These are phyloP conservation scores for Aspergillus ochraceoroseus DNA, from an alignment of 2,329 filamentous ascomycete species.

Conservation along the genomic window DNA sequence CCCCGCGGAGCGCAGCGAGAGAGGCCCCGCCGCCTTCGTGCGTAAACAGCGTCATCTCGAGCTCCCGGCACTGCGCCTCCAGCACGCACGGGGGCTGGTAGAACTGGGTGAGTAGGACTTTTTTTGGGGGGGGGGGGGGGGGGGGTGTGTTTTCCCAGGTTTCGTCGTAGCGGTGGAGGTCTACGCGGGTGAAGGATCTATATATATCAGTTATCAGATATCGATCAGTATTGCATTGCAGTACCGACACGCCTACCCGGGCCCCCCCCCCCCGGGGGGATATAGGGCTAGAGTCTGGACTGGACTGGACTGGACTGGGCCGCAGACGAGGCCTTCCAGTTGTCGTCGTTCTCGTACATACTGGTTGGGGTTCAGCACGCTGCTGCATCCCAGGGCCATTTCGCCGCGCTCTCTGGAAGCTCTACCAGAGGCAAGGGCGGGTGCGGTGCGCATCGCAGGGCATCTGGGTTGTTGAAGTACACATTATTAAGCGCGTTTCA, in stretches of 20 bases:
- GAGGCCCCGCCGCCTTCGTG: conserved; percentile 17
- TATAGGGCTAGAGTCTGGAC: too few species aligned
- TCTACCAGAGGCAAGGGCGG: conserved; percentile 60
- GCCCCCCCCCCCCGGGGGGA: too few species aligned
- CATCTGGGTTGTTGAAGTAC: too few species aligned
- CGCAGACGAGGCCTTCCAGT: conserved; percentile 54
- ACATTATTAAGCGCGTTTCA: too few species aligned
- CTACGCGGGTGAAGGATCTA: conserved; percentile 48
- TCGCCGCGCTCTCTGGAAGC: conserved; percentile 50
- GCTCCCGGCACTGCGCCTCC: conserved; percentile 45
- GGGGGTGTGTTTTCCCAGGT: conserved; percentile 49
- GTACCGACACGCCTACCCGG: too few species aligned
- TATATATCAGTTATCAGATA: neutral
- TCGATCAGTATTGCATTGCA: too few species aligned
- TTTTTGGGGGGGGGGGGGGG: too few species aligned
- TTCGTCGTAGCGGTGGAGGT: conserved; percentile 54
- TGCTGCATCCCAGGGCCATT: conserved; percentile 42
- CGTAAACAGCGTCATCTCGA: conserved; percentile 46
- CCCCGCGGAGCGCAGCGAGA: conserved; percentile 24
- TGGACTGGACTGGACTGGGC: too few species aligned
- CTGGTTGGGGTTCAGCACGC: conserved; percentile 53
- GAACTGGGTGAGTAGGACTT: conserved; percentile 41
- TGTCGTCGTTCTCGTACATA: conserved; percentile 52
- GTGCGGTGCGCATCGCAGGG: conserved; percentile 57
- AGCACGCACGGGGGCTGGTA: conserved; percentile 37